Conservation (phyloP, 1,284 basidiomycete genomes). For the Cerioporus squamosus region DNA sequence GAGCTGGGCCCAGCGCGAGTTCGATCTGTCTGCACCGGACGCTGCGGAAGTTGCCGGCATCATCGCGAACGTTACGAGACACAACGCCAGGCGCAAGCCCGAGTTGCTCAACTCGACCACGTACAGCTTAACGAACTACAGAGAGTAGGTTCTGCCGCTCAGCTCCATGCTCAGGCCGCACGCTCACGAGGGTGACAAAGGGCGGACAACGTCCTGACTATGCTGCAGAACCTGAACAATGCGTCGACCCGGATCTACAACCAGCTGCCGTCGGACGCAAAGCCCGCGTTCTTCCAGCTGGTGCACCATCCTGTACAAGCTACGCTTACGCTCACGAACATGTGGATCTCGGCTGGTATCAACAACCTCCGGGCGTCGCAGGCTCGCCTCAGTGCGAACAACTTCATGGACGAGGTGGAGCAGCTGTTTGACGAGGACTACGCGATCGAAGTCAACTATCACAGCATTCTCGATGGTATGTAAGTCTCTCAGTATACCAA, state of each 20-base stretch:
- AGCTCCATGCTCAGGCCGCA: conserved; percentile 1
- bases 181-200: conserved; percentile 33
- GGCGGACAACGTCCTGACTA: conserved; percentile 56
- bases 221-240: conserved; percentile 52
- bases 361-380: conserved; percentile 70
- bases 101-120: conserved; percentile 68
- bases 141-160: conserved; percentile 56
- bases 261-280: conserved; percentile 44
- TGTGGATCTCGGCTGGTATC: conserved; percentile 61
- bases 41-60: conserved; percentile 52
- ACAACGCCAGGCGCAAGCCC: conserved; percentile 68
- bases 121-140: conserved; percentile 65
- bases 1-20: conserved; percentile 68
- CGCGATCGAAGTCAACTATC: conserved; percentile 61
- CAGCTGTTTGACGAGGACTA: conserved; percentile 63
- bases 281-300: conserved; percentile 71
- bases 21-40: conserved; percentile 48
- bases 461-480: conserved; percentile 58
- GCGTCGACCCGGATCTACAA: conserved; percentile 63
- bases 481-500: background rate
- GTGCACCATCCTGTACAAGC: conserved; percentile 68
- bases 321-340: conserved; percentile 56
- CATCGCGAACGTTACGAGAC: conserved; percentile 61
- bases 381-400: conserved; percentile 64
- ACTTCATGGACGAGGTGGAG: conserved; percentile 56